Conservation (phyloP, 1,284 basidiomycete species). For the Schizophyllum commune region DNA sequence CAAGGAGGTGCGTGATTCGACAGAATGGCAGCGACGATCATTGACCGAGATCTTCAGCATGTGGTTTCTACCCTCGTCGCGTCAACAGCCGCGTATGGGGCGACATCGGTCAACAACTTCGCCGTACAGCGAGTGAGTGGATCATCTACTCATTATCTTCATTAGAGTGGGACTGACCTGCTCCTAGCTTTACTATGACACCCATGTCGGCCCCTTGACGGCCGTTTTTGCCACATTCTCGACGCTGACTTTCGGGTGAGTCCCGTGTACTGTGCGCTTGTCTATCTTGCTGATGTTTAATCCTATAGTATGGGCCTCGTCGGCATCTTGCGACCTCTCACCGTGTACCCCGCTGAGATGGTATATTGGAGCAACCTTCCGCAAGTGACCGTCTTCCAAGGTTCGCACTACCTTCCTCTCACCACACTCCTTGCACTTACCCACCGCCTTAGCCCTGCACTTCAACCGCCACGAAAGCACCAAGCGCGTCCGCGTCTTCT, state of each 20-base stretch:
- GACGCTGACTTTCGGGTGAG: conserved; percentile 54
- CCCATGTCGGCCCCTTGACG: conserved; percentile 45
- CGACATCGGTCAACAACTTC: conserved; percentile 49
- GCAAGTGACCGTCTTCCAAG: conserved; percentile 55
- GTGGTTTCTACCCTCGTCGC: conserved; percentile 55
- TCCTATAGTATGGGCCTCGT: conserved; percentile 45
- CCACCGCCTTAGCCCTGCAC: conserved; percentile 34
- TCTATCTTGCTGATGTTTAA: neutral
- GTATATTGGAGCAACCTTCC: conserved; percentile 63
- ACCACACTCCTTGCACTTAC: too few species aligned
- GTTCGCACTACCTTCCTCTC: conserved; percentile 22
- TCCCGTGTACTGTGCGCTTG: neutral
- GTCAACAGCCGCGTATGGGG: conserved; percentile 46
- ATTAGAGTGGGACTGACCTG: neutral
- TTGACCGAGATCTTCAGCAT: conserved; percentile 31
- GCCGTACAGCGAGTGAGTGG: conserved; percentile 47
- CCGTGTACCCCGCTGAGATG: conserved; percentile 66
- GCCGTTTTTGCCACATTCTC: conserved; percentile 60
- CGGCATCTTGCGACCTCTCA: conserved; percentile 48
- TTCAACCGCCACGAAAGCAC: conserved; percentile 37
- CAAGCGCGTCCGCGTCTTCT: conserved; percentile 51
- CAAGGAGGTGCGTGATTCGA: conserved; percentile 48
- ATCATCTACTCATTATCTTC: neutral
- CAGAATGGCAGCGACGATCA: neutral
- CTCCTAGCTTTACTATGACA: conserved; percentile 49